These are phyloP conservation scores for Polytrichum commune DNA, from an alignment of 225 moss, liverwort and hornwort genomes.

Conservation along the genomic window DNA sequence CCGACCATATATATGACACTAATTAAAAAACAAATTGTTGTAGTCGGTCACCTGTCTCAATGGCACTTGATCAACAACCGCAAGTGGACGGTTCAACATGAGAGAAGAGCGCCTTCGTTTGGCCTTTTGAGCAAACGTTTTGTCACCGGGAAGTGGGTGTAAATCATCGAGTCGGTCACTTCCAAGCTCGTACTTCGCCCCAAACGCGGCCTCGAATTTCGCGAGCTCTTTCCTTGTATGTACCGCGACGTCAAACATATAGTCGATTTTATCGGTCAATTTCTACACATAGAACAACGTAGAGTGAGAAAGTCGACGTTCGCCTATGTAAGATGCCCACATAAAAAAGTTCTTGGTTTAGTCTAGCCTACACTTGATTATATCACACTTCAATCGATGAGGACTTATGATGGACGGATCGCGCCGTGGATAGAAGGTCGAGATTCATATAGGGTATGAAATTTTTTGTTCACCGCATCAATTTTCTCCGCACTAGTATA, in stretches of 20 bases:
- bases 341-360: too few species aligned
- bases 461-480: too few species aligned
- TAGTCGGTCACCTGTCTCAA: constrained; percentile 30
- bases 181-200: constrained; percentile 27
- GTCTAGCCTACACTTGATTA: too few species aligned
- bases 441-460: too few species aligned
- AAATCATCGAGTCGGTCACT: constrained; percentile 27
- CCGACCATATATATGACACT: too few species aligned
- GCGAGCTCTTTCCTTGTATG: constrained; percentile 15
- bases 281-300: background rate
- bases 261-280: constrained; percentile 35
- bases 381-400: too few species aligned
- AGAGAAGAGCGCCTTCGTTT: constrained; percentile 18
- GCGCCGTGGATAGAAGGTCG: too few species aligned
- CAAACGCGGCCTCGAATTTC: constrained; percentile 31
- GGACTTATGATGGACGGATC: too few species aligned
- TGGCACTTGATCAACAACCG: constrained; percentile 5
- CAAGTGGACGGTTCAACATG: constrained; percentile 22
- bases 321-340: too few species aligned
- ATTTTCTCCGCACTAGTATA: too few species aligned
- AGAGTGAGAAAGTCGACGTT: too few species aligned
- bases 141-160: background rate
- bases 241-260: constrained; percentile 16
- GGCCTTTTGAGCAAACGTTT: constrained; percentile 19
- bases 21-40: too few species aligned